Evolutionary conservation across 257 asterid species (phyloP).

Genomic region (Solanum pinnatisectum): DNA sequence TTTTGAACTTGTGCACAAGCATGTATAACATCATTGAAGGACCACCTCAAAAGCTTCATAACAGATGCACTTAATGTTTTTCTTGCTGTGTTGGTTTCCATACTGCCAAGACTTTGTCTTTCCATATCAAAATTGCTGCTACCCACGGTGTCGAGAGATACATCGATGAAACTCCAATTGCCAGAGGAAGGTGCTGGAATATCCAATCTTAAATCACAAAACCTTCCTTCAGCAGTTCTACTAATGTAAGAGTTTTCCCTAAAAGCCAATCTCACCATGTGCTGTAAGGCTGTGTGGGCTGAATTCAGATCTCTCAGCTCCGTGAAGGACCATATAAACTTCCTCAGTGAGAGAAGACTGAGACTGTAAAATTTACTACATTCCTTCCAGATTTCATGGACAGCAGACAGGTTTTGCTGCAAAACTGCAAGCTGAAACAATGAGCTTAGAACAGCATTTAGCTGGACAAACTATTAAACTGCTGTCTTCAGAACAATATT

Average conservation of each 20-base stretch:
- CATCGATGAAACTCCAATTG: conserved; percentile 15
- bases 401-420: conserved; percentile 56
- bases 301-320: conserved; percentile 67
- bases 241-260: conserved; percentile 16
- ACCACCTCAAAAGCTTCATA: conserved; percentile 47
- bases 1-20: conserved; percentile 52
- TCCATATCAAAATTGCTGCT: conserved; percentile 3
- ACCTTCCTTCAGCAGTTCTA: conserved; percentile 44
- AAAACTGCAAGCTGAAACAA: conserved; percentile 85
- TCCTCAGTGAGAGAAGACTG: conserved; percentile 51
- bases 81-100: conserved; percentile 15
- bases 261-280: conserved; percentile 48
- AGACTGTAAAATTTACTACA: conserved; percentile 36
- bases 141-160: not conserved
- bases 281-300: conserved; percentile 59
- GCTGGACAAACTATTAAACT: not conserved
- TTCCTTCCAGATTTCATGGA: conserved; percentile 71
- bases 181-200: conserved; percentile 50
- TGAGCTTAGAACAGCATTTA: conserved; percentile 13
- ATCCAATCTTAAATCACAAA: conserved; percentile 37
- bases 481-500: not conserved
- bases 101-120: conserved; percentile 11
- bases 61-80: conserved; percentile 28
- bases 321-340: conserved; percentile 61
- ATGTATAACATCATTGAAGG: conserved; percentile 56